These are phyloP conservation scores for Trichoderma orchidacearum DNA, from an alignment of 495 filamentous ascomycete genomes.

Conservation along the genomic window DNA sequence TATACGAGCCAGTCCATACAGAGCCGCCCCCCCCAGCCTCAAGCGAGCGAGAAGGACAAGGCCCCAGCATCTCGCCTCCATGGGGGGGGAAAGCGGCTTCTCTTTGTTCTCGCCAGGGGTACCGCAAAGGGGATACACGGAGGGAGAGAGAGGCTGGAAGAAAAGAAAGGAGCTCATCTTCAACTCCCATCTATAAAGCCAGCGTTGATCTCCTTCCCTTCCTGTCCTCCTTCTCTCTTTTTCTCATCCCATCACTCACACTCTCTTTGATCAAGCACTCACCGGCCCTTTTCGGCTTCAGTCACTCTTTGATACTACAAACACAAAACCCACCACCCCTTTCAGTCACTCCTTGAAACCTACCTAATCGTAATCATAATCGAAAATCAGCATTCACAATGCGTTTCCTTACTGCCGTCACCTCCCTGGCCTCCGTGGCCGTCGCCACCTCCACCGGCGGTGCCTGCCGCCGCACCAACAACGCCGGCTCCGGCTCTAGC, in stretches of 20 bases:
- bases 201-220: background rate
- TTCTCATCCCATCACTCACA: background rate
- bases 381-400: background rate
- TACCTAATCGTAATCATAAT: background rate
- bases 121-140: too few relatives aligned
- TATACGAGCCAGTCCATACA: too few relatives aligned
- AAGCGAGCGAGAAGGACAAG: too few relatives aligned
- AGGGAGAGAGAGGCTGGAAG: background rate
- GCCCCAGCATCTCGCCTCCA: too few relatives aligned
- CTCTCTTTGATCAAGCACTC: background rate
- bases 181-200: background rate
- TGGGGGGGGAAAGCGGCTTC: too few relatives aligned
- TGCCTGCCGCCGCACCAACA: too few relatives aligned
- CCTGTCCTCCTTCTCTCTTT: background rate
- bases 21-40: too few relatives aligned
- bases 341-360: background rate
- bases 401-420: background rate
- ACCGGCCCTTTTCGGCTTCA: background rate
- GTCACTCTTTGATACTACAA: background rate
- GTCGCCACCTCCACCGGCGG: background rate
- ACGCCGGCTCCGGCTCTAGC: too few relatives aligned
- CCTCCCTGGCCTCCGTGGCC: background rate
- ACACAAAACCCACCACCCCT: background rate
- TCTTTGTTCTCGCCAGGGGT: background rate
- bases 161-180: background rate